Evolutionary conservation across 2,329 filamentous ascomycete genomes (phyloP).

Genomic region (Nemania sp.): DNA sequence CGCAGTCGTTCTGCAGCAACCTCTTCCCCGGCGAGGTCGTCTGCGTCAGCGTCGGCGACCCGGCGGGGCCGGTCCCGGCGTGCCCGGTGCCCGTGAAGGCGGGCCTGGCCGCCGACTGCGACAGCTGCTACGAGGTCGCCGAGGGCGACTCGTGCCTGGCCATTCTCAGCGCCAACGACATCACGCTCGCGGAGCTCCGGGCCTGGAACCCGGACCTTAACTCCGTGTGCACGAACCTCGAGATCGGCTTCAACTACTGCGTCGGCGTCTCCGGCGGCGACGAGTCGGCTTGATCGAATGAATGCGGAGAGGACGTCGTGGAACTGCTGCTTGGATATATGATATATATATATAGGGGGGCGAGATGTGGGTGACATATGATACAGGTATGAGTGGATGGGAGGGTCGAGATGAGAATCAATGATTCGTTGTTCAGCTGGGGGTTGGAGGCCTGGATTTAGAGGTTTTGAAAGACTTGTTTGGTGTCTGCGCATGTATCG

Average conservation of each 20-base stretch:
- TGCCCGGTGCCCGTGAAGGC: constrained; percentile 31
- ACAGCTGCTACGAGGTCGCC: constrained; percentile 32
- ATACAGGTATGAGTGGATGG: too few species aligned
- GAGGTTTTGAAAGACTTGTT: too few species aligned
- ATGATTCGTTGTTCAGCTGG: too few species aligned
- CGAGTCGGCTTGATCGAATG: not conserved
- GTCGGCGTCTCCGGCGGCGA: constrained; percentile 27
- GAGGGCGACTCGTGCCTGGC: constrained; percentile 30
- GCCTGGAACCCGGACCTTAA: constrained; percentile 35
- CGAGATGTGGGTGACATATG: too few species aligned
- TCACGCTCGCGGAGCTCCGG: constrained; percentile 26
- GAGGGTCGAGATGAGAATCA: too few species aligned
- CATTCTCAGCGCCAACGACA: constrained; percentile 15
- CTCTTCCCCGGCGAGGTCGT: constrained; percentile 30
- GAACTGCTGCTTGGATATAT: too few species aligned
- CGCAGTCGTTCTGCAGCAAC: constrained; percentile 31
- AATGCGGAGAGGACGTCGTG: too few species aligned
- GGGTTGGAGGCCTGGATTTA: too few species aligned
- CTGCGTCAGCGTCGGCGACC: constrained; percentile 25
- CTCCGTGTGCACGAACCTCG: constrained; percentile 30
- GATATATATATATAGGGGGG: too few species aligned
- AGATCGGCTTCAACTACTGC: constrained; percentile 37
- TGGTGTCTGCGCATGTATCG: too few species aligned
- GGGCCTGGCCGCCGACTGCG: constrained; percentile 29
- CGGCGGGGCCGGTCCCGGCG: constrained; percentile 9